Percentiles rank a stretch among this genome's conserved stretches.
Conservation (phyloP, 2,329 filamentous ascomycete species). For the Bimuria novae-zelandiae region DNA sequence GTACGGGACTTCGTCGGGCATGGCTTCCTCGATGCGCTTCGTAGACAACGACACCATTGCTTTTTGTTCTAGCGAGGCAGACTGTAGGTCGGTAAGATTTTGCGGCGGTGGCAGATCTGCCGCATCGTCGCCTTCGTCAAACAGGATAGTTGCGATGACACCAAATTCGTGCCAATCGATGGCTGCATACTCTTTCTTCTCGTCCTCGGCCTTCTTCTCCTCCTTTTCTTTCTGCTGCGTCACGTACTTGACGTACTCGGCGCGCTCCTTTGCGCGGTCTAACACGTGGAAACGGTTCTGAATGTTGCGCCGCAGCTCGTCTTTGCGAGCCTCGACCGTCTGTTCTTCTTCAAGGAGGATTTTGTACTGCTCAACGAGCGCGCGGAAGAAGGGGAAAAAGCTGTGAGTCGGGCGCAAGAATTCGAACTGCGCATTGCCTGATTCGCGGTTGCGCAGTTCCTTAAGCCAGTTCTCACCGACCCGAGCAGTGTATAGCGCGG, state of each 20-base stretch:
- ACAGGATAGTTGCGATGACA: slow-evolving; percentile 91
- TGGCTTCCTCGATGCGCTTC: slow-evolving; percentile 90
- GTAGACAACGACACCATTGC: slow-evolving; percentile 85
- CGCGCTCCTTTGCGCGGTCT: slow-evolving; percentile 78
- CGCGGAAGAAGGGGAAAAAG: slow-evolving; percentile 92
- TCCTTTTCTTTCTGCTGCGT: slow-evolving; percentile 85
- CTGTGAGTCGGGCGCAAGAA: slow-evolving; percentile 95
- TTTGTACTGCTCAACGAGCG: slow-evolving; percentile 93
- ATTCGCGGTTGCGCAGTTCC: slow-evolving; percentile 82
- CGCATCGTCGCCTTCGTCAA: slow-evolving; percentile 85
- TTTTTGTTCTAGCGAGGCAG: slow-evolving; percentile 92
- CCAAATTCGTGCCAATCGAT: slow-evolving; percentile 99
- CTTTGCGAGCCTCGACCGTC: slow-evolving; percentile 72
- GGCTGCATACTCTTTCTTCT: slow-evolving; percentile 75
- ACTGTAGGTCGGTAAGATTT: slow-evolving; percentile 87
- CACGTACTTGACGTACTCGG: slow-evolving; percentile 84
- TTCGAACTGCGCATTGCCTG: slow-evolving; percentile 92
- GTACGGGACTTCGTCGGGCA: slow-evolving; percentile 71
- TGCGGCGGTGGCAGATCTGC: slow-evolving; percentile 86
- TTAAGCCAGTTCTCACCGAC: slow-evolving; percentile 94
- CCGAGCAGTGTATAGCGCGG: slow-evolving; percentile 89
- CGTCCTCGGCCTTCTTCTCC: slow-evolving; percentile 83
- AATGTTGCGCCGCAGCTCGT: slow-evolving; percentile 73
- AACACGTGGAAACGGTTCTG: slow-evolving; percentile 81
- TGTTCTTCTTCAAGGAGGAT: slow-evolving; percentile 74